A percentile compares a stretch with the other conserved stretches of the same genome.
Conservation (phyloP, 805 yeast genomes). For the Lipomyces chichibuensis region DNA sequence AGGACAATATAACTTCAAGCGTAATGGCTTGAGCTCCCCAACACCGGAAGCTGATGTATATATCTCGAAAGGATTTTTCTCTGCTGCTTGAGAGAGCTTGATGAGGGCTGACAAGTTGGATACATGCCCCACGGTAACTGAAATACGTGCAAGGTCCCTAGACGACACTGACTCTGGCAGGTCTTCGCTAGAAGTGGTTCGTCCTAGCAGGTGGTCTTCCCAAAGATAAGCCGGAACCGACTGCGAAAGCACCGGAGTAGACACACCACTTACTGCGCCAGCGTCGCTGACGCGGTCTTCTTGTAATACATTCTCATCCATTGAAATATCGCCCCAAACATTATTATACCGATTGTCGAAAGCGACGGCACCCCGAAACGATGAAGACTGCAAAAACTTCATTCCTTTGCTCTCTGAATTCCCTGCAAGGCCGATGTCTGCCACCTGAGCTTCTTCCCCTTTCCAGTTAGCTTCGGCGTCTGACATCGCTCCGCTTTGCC, state of each 20-base stretch:
- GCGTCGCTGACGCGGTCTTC: conserved; percentile 14
- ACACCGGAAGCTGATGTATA: conserved; percentile 45
- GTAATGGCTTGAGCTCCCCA: conserved; percentile 42
- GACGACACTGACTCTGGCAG: neutral
- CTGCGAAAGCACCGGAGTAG: neutral
- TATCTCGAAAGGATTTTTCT: conserved; percentile 45
- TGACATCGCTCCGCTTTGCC: conserved; percentile 2
- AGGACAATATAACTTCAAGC: conserved; percentile 45
- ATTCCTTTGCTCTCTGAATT: conserved; percentile 30
- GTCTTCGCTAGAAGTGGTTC: neutral
- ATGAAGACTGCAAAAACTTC: conserved; percentile 30
- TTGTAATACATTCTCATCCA: conserved; percentile 17
- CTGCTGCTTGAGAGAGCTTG: conserved; percentile 39
- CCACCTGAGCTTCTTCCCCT: conserved; percentile 7
- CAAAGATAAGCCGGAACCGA: neutral
- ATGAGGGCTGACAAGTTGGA: conserved; percentile 40
- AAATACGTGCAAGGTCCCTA: conserved; percentile 13
- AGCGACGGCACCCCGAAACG: conserved; percentile 21
- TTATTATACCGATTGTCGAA: conserved; percentile 21
- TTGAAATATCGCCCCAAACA: conserved; percentile 27
- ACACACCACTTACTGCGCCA: neutral
- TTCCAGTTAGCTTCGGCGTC: conserved; percentile 12
- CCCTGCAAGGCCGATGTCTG: conserved; percentile 31
- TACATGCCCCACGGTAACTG: conserved; percentile 3
- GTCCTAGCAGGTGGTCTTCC: neutral